phyloP scores from a whole-genome alignment of 148 eudicot genomes.

The Dianthus caryophyllus region DNA sequence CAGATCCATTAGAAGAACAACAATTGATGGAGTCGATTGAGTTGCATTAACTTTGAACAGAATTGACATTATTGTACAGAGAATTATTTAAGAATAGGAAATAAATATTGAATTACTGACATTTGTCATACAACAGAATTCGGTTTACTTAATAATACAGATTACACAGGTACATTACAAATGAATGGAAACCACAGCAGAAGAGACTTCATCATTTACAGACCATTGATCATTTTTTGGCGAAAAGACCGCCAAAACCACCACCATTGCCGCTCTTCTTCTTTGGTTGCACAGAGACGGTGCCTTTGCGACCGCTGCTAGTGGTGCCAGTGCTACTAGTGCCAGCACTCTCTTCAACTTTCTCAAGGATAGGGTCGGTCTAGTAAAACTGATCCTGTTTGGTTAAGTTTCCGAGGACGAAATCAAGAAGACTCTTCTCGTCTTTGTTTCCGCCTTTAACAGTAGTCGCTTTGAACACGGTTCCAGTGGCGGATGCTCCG shows the following conservation, averaged over 20 bases:
- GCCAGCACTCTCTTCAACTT: conserved; percentile 25
- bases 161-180: not conserved
- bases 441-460: conserved; percentile 26
- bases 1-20: too few relatives aligned
- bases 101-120: conserved; percentile 16
- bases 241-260: conserved; percentile 65
- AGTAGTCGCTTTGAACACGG: conserved; percentile 27
- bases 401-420: conserved; percentile 22
- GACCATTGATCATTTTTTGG: conserved; percentile 37
- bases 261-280: conserved; percentile 57
- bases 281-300: conserved; percentile 45
- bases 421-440: conserved; percentile 31
- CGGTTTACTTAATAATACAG: not conserved
- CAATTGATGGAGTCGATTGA: too few relatives aligned
- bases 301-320: conserved; percentile 30
- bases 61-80: too few relatives aligned
- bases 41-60: too few relatives aligned
- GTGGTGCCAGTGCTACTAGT: conserved; percentile 12
- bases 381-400: conserved; percentile 35
- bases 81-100: conserved; percentile 8
- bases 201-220: conserved; percentile 26
- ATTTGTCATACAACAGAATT: not conserved
- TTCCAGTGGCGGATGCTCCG: conserved; percentile 20
- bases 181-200: not conserved
- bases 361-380: conserved; percentile 32